Percentiles rank a stretch among this genome's conserved stretches.
phyloP scores from a whole-genome alignment of 1,284 basidiomycete genomes.

The Paramarasmius palmivorus region DNA sequence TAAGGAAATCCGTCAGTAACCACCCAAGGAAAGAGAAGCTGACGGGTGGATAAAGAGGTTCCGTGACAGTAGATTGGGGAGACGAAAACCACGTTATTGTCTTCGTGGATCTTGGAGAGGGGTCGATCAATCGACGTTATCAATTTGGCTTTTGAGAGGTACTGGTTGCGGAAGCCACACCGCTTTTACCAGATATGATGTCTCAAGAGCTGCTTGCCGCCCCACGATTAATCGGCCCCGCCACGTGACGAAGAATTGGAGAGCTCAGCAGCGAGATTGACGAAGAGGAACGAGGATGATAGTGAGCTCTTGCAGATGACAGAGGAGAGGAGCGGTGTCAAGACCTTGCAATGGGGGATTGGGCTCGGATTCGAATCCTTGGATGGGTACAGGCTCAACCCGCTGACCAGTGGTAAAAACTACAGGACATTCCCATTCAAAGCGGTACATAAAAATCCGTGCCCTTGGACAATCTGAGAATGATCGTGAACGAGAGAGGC shows the following conservation, averaged over 20 bases:
- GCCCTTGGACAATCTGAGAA: constrained; percentile 56
- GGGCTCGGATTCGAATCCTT: constrained; percentile 70
- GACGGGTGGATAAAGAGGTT: constrained; percentile 51
- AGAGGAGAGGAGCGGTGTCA: constrained; percentile 61
- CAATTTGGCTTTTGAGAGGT: constrained; percentile 60
- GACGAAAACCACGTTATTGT: constrained; percentile 52
- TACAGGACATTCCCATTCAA: constrained; percentile 43
- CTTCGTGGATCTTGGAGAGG: constrained; percentile 72
- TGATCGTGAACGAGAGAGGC: constrained; percentile 23
- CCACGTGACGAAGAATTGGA: constrained; percentile 40
- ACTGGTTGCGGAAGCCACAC: constrained; percentile 66
- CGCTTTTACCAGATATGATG: constrained; percentile 64
- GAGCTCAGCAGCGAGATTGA: constrained; percentile 48
- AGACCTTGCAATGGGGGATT: constrained; percentile 71
- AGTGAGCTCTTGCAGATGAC: constrained; percentile 57
- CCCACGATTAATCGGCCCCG: constrained; percentile 44
- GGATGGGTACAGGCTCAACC: constrained; percentile 73
- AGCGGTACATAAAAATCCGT: constrained; percentile 67
- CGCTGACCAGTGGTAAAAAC: constrained; percentile 63
- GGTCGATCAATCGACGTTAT: constrained; percentile 66
- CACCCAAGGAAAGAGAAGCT: constrained; percentile 55
- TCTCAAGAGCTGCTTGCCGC: constrained; percentile 67
- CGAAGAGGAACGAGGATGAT: constrained; percentile 64
- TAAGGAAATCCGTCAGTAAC: constrained; percentile 54
- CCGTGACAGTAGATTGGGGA: constrained; percentile 62